phyloP scores from a whole-genome alignment of 306 rosid genomes.

The Dryas octopetala region DNA sequence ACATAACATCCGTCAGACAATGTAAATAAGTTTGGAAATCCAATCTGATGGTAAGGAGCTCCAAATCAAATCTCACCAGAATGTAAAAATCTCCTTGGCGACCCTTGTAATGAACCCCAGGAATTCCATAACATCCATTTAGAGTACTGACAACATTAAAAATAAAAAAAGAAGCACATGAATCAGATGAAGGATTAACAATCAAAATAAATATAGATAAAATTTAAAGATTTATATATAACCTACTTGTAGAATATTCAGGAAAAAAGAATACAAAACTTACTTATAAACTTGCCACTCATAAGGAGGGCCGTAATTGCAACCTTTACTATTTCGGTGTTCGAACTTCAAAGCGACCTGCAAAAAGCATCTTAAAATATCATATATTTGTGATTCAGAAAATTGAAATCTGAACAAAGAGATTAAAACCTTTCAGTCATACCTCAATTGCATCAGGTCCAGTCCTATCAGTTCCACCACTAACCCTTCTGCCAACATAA shows the following conservation, averaged over 20 bases:
- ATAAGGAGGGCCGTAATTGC: conserved; percentile 94
- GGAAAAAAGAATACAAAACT: conserved; percentile 19
- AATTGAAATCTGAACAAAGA: conserved; percentile 21
- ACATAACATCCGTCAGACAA: conserved; percentile 33
- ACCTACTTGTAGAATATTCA: not conserved
- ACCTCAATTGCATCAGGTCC: conserved; percentile 89
- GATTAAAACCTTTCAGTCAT: conserved; percentile 27
- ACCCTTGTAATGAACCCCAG: conserved; percentile 91
- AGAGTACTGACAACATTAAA: conserved; percentile 49
- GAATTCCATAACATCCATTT: conserved; percentile 91
- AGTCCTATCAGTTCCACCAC: conserved; percentile 77
- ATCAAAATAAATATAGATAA: not conserved
- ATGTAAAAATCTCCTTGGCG: conserved; percentile 95
- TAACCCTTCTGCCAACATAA: conserved; percentile 81
- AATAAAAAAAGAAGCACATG: conserved; percentile 3
- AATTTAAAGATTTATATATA: not conserved
- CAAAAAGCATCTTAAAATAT: conserved; percentile 25
- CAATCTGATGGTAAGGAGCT: conserved; percentile 12
- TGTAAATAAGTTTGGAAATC: conserved; percentile 18
- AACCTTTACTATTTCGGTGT: conserved; percentile 92
- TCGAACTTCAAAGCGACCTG: conserved; percentile 92
- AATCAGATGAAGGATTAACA: conserved; percentile 25
- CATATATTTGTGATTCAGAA: conserved; percentile 18
- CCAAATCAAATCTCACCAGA: conserved; percentile 63
- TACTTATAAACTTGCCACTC: conserved; percentile 96